These are phyloP conservation scores for Didymella pinodella DNA, from an alignment of 2,329 filamentous ascomycete genomes.

Conservation along the genomic window DNA sequence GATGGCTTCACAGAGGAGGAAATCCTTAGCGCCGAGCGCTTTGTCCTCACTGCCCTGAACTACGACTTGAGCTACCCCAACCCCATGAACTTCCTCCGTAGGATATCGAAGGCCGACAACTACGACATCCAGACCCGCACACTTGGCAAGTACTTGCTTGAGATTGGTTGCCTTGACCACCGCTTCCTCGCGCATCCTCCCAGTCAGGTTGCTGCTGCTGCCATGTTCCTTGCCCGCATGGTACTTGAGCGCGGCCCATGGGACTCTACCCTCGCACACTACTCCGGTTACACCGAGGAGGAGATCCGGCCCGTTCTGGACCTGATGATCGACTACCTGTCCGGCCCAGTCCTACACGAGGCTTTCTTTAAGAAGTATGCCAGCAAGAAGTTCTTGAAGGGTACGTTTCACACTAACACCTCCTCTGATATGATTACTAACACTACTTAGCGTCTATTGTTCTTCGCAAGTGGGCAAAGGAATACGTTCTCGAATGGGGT, in stretches of 20 bases:
- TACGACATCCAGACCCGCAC: slow-evolving; percentile 99
- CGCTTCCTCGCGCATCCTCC: slow-evolving; percentile 90
- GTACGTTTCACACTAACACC: slow-evolving; percentile 60
- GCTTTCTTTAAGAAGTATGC: slow-evolving; percentile 99
- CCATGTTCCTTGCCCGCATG: slow-evolving; percentile 93
- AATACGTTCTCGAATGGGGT: slow-evolving; percentile 57
- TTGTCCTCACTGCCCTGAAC: slow-evolving; percentile 87
- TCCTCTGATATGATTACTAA: slow-evolving; percentile 20
- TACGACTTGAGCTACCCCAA: slow-evolving; percentile 99
- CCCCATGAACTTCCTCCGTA: slow-evolving; percentile 99
- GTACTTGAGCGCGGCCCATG: slow-evolving; percentile 91
- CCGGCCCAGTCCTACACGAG: slow-evolving; percentile 87
- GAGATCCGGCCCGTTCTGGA: slow-evolving; percentile 92
- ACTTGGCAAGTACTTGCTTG: slow-evolving; percentile 95
- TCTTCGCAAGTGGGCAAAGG: slow-evolving; percentile 92
- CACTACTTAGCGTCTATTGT: slow-evolving; percentile 77
- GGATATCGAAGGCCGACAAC: slow-evolving; percentile 98
- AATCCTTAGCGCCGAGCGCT: slow-evolving; percentile 96
- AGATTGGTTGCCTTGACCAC: slow-evolving; percentile 95
- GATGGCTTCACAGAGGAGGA: slow-evolving; percentile 95
- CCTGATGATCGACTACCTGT: slow-evolving; percentile 96
- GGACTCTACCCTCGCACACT: slow-evolving; percentile 88
- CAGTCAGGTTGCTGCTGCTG: slow-evolving; percentile 87
- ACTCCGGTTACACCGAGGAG: slow-evolving; percentile 90
- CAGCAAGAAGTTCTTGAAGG: slow-evolving; percentile 98